Conservation (phyloP, 1,284 basidiomycete species). For the Fomes fomentarius region DNA sequence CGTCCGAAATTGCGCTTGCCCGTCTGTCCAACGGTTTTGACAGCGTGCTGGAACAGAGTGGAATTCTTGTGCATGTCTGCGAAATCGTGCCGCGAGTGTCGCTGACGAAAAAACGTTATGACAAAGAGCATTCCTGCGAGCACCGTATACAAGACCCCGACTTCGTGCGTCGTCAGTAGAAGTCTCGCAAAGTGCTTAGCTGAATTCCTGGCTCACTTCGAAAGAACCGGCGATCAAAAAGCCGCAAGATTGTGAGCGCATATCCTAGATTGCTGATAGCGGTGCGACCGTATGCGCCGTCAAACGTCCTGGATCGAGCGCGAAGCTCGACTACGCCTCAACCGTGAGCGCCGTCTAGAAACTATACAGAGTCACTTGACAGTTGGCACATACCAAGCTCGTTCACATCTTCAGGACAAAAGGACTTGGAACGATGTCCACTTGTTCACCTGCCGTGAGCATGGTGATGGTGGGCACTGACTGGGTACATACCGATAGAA, state of each 20-base stretch:
- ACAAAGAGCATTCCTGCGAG: conserved; percentile 64
- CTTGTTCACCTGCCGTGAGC: conserved; percentile 37
- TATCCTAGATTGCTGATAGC: conserved; percentile 78
- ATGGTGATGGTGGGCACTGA: background rate
- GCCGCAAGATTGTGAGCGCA: conserved; percentile 71
- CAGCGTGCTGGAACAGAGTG: conserved; percentile 22
- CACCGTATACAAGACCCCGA: conserved; percentile 73
- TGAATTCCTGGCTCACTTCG: conserved; percentile 65
- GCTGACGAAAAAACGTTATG: conserved; percentile 61
- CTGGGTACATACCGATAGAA: background rate
- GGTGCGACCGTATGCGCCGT: conserved; percentile 80
- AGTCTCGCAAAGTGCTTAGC: conserved; percentile 5
- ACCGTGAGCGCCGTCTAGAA: too few species aligned
- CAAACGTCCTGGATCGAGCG: conserved; percentile 79
- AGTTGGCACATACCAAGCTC: conserved; percentile 46
- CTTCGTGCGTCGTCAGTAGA: conserved; percentile 39
- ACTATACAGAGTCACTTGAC: too few species aligned
- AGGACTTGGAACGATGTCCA: conserved; percentile 63
- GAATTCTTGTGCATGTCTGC: conserved; percentile 48
- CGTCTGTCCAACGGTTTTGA: conserved; percentile 62
- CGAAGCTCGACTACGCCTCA: conserved; percentile 74
- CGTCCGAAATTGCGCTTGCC: conserved; percentile 66
- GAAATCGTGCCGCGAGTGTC: conserved; percentile 74
- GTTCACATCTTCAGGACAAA: conserved; percentile 57
- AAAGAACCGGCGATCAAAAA: conserved; percentile 76